These are phyloP conservation scores for Vitis hybrid DNA, from an alignment of 177 flowering plant genomes.

Conservation along the genomic window DNA sequence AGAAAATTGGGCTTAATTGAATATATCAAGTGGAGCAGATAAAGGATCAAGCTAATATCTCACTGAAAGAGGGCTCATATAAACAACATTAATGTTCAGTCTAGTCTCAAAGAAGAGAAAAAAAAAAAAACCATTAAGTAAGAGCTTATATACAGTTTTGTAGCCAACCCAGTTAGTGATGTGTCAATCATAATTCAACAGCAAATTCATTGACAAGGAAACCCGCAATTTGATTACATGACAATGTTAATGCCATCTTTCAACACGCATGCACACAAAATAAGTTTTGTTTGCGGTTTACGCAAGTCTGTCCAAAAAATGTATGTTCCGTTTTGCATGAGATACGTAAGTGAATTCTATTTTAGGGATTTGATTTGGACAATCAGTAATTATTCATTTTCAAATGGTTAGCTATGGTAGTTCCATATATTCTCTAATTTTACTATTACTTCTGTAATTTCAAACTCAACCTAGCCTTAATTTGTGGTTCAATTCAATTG, in stretches of 20 bases:
- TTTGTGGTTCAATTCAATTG: not conserved
- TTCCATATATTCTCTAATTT: not conserved
- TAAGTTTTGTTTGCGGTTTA: not conserved
- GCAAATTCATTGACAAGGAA: not conserved
- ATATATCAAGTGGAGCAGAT: too few species aligned
- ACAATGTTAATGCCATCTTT: not conserved
- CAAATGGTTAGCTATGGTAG: not conserved
- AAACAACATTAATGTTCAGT: too few species aligned
- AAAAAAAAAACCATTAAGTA: too few species aligned
- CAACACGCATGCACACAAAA: not conserved
- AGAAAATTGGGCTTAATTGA: too few species aligned
- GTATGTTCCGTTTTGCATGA: not conserved
- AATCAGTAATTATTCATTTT: not conserved
- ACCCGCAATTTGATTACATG: not conserved
- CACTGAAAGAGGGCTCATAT: too few species aligned
- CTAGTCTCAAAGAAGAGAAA: too few species aligned
- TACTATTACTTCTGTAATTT: not conserved
- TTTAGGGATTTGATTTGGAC: not conserved
- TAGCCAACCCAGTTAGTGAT: not conserved
- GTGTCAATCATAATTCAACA: not conserved
- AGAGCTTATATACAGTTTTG: too few species aligned
- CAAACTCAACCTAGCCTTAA: not conserved
- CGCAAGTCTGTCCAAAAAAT: not conserved
- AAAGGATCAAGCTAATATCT: too few species aligned
- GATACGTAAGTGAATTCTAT: not conserved